phyloP scores from a whole-genome alignment of 2,329 filamentous ascomycete genomes.

The Dactylellina leptospora region DNA sequence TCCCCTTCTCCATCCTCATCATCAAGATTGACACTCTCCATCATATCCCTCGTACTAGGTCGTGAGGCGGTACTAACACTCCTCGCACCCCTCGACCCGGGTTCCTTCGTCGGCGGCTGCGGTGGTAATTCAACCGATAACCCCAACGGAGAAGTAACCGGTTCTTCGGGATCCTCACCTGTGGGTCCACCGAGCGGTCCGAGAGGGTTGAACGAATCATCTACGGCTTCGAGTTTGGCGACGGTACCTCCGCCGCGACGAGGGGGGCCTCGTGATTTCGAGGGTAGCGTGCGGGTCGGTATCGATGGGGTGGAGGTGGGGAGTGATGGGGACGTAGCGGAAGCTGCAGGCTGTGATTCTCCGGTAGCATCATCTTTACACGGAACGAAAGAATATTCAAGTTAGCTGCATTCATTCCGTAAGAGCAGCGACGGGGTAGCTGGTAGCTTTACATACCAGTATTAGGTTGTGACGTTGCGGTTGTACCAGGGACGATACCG shows the following conservation, averaged over 20 bases:
- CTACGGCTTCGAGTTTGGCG: constrained; percentile 79
- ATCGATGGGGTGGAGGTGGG: constrained; percentile 37
- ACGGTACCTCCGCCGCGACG: constrained; percentile 77
- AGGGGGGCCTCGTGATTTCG: constrained; percentile 57
- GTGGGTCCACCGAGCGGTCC: constrained; percentile 68
- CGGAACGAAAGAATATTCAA: not conserved
- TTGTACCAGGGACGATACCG: constrained; percentile 4
- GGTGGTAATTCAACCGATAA: constrained; percentile 68
- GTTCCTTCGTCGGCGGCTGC: constrained; percentile 74
- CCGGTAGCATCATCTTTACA: constrained; percentile 23
- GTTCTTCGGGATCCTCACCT: constrained; percentile 60
- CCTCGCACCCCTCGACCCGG: constrained; percentile 65
- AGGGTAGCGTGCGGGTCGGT: constrained; percentile 40
- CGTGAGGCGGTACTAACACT: constrained; percentile 62
- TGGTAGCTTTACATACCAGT: constrained; percentile 19
- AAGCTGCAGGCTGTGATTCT: constrained; percentile 9
- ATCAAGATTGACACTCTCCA: constrained; percentile 76
- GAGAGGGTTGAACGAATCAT: constrained; percentile 78
- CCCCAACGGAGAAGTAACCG: constrained; percentile 55
- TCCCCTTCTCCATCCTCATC: constrained; percentile 73
- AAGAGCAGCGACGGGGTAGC: not conserved
- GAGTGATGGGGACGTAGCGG: constrained; percentile 3
- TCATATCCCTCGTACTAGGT: constrained; percentile 64
- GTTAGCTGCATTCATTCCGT: constrained; percentile 1
- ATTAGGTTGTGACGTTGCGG: constrained; percentile 23